These are phyloP conservation scores for Starmerella bacillaris DNA, from an alignment of 805 yeast genomes.

Conservation along the genomic window DNA sequence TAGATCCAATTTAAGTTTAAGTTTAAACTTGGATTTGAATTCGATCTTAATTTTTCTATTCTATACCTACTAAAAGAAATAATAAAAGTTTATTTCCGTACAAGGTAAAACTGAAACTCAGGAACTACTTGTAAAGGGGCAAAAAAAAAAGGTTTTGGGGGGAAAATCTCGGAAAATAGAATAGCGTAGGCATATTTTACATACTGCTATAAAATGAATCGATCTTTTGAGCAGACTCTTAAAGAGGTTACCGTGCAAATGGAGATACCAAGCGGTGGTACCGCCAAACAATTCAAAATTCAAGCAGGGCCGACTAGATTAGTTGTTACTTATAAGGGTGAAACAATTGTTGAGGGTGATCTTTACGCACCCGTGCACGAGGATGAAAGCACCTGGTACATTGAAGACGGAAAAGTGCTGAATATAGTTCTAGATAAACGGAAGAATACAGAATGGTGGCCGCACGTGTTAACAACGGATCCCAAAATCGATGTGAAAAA, in stretches of 20 bases:
- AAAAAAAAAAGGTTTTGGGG: too few relatives aligned
- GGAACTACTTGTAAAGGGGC: too few relatives aligned
- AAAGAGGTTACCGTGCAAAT: slow-evolving; percentile 26
- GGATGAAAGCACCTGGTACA: slow-evolving; percentile 28
- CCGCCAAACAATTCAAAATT: slow-evolving; percentile 21
- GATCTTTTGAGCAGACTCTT: slow-evolving; percentile 28
- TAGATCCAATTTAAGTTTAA: too few relatives aligned
- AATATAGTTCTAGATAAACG: slow-evolving; percentile 24
- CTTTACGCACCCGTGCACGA: slow-evolving; percentile 21
- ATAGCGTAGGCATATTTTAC: too few relatives aligned
- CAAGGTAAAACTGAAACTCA: too few relatives aligned
- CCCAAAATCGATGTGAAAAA: slow-evolving; percentile 28
- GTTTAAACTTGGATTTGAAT: too few relatives aligned
- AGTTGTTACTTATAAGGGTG: slow-evolving; percentile 6
- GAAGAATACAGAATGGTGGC: slow-evolving; percentile 30
- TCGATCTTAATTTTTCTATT: too few relatives aligned
- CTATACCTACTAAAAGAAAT: too few relatives aligned
- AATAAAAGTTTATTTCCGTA: too few relatives aligned
- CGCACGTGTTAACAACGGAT: slow-evolving; percentile 27
- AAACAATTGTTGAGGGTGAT: slow-evolving; percentile 21
- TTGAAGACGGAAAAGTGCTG: slow-evolving; percentile 26
- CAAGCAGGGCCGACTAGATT: neutral
- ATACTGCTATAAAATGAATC: too few relatives aligned
- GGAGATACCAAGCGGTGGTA: slow-evolving; percentile 21
- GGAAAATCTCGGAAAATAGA: too few relatives aligned